phyloP scores from a whole-genome alignment of 2,329 filamentous ascomycete genomes.

The Scolecobasidium constrictum region DNA sequence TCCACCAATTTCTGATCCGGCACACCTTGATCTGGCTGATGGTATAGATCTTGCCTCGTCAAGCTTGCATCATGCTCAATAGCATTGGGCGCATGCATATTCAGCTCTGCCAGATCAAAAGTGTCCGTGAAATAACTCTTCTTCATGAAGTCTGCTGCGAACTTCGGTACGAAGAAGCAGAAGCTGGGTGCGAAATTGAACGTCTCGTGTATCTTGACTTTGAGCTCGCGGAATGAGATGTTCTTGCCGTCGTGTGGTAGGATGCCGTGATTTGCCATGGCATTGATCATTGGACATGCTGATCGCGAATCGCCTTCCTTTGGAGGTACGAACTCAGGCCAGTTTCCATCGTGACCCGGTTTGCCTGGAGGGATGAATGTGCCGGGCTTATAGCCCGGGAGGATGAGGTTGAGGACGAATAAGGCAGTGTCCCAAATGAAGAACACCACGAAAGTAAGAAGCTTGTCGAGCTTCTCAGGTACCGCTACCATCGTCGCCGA shows the following conservation, averaged over 20 bases:
- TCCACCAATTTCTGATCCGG: conserved; percentile 17
- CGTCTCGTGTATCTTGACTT: conserved; percentile 15
- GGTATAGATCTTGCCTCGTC: conserved; percentile 16
- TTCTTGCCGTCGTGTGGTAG: conserved; percentile 22
- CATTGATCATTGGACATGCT: conserved; percentile 23
- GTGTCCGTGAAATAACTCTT: conserved; percentile 7
- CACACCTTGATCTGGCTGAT: conserved; percentile 18
- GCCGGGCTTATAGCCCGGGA: conserved; percentile 24
- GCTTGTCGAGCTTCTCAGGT: conserved; percentile 14
- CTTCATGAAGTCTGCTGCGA: conserved; percentile 13
- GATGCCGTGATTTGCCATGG: conserved; percentile 24
- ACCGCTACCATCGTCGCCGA: no score
- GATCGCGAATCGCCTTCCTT: conserved; percentile 15
- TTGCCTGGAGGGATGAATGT: conserved; percentile 23
- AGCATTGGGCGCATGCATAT: conserved; percentile 17
- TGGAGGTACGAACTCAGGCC: conserved; percentile 27
- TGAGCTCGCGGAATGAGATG: conserved; percentile 19
- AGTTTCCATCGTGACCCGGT: conserved; percentile 24
- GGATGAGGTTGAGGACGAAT: conserved; percentile 26
- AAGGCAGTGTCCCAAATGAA: conserved; percentile 28
- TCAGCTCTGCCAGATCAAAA: conserved; percentile 20
- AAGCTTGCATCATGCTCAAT: conserved; percentile 27
- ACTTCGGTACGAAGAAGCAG: conserved; percentile 18
- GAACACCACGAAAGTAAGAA: conserved; percentile 25
- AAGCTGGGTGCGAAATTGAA: conserved; percentile 21